These are phyloP conservation scores for Scleroderma citrinum DNA, from an alignment of 768 basidiomycete species.

Conservation along the genomic window DNA sequence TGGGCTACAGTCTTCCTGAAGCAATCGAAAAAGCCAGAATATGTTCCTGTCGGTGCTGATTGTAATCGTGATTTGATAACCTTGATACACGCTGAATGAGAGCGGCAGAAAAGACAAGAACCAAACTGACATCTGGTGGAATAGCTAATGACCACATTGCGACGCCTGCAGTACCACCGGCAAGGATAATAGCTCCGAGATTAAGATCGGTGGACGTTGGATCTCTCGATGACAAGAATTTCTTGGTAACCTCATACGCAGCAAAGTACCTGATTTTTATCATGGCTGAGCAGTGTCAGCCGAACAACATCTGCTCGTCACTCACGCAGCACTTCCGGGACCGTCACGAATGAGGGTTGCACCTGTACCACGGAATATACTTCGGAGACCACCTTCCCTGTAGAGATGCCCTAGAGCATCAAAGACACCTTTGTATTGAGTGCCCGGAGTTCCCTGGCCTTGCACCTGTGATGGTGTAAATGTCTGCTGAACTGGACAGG, in stretches of 20 bases:
- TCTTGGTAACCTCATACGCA: slow-evolving; percentile 93
- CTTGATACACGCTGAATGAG: slow-evolving; percentile 36
- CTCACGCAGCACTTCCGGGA: slow-evolving; percentile 93
- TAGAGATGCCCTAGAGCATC: slow-evolving; percentile 91
- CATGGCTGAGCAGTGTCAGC: slow-evolving; percentile 4
- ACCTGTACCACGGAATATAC: slow-evolving; percentile 86
- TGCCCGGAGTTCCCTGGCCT: slow-evolving; percentile 72
- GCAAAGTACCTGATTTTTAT: slow-evolving; percentile 78
- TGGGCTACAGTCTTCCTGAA: slow-evolving; percentile 84
- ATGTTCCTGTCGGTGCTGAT: slow-evolving; percentile 96
- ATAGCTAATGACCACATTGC: slow-evolving; percentile 99
- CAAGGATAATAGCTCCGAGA: slow-evolving; percentile 79
- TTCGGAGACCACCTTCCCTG: slow-evolving; percentile 85
- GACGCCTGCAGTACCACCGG: slow-evolving; percentile 91
- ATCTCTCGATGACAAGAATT: slow-evolving; percentile 73
- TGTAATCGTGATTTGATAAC: slow-evolving; percentile 95
- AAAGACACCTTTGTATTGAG: slow-evolving; percentile 82
- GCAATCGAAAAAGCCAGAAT: slow-evolving; percentile 91
- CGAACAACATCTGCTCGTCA: slow-evolving; percentile 9
- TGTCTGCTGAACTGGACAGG: not conserved
- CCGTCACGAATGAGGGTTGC: slow-evolving; percentile 96
- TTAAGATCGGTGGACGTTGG: slow-evolving; percentile 77
- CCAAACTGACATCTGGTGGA: slow-evolving; percentile 80
- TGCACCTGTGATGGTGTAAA: slow-evolving; percentile 54
- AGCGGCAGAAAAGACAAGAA: not conserved